Base-by-base conservation (phyloP, 495 filamentous ascomycete genomes). In the Entonaema liquescens region DNA sequence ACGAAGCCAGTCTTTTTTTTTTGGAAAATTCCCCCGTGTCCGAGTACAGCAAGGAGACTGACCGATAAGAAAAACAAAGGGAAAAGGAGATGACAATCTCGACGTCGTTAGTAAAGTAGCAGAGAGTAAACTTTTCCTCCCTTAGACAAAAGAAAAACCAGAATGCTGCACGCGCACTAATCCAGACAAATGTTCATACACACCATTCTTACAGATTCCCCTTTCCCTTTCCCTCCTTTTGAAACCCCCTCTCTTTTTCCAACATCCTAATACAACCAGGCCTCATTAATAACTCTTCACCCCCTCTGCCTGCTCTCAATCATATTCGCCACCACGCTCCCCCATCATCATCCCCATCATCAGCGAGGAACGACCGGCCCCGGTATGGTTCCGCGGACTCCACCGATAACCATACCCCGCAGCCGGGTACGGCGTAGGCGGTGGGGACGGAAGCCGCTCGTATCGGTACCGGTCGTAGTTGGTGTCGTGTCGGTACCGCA, bases 251-350 rank as follows among this genome's bases (percentile, higher is more conserved):
- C 47, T 6, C 49, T 8, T 12, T 21, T 19, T 17, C 40, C n/a
- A n/a, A n/a, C n/a, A n/a, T n/a, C n/a, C n/a, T n/a, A n/a, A n/a
- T n/a, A n/a, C n/a, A n/a, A n/a, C n/a, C n/a, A n/a, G n/a, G n/a
- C n/a, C 19, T 15, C n/a, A 47, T 53, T 26, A 53, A 53, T 53
- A 68, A n/a, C 55, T 5, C 58, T 55, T 63, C 19, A 73, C 38
- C 38, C 50, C 53, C 73, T 64, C 62, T 73, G 70, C 47, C 56
- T 63, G 13, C 38, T 57, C 8, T 76, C 74, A 42, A 76, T 73
- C 67, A 76, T 68, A 26, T 76, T 76, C n/a, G 71, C 72, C 4
- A 72, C 68, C 1, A 73, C 65, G 13, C 59, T 66, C 66, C 65
- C 33, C 44, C 70, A 21, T 36, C 72, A 19, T 73, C 65, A 7